Evolutionary conservation across 495 filamentous ascomycete genomes (phyloP).

Genomic region (Aeminium ludgeri): DNA sequence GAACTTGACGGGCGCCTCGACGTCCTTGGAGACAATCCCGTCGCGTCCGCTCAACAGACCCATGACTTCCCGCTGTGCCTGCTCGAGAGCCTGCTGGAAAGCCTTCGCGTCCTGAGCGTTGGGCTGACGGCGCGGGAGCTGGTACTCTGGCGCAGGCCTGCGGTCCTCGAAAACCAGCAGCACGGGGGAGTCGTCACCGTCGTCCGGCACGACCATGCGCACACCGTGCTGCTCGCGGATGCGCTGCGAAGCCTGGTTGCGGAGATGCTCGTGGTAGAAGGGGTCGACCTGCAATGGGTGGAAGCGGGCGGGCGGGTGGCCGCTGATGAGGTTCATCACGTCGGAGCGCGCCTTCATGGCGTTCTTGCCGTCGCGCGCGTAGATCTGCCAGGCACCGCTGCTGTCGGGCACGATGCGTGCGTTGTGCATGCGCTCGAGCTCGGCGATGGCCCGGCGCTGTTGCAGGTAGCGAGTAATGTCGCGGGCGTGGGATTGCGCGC

Average conservation of each 20-base stretch:
- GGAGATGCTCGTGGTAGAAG: constrained; percentile 69
- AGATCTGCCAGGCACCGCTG: constrained; percentile 62
- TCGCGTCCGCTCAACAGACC: constrained; percentile 54
- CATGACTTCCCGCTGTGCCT: constrained; percentile 56
- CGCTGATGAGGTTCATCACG: constrained; percentile 61
- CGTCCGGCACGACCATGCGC: constrained; percentile 56
- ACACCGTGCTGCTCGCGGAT: constrained; percentile 63
- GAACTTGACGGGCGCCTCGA: constrained; percentile 60
- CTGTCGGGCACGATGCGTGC: constrained; percentile 66
- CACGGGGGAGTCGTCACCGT: constrained; percentile 38
- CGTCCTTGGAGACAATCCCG: constrained; percentile 43
- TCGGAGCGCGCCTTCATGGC: constrained; percentile 62
- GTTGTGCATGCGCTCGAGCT: constrained; percentile 58
- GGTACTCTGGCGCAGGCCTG: constrained; percentile 38
- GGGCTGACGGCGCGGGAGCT: constrained; percentile 49
- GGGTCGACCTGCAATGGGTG: constrained; percentile 56
- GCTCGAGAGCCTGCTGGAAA: constrained; percentile 52
- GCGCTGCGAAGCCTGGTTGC: constrained; percentile 41
- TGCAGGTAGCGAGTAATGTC: constrained; percentile 71
- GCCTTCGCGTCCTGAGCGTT: constrained; percentile 40
- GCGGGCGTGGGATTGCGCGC: constrained; percentile 58
- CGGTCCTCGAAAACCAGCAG: constrained; percentile 73
- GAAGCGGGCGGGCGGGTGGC: constrained; percentile 62
- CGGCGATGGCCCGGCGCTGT: constrained; percentile 56
- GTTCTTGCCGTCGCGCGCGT: constrained; percentile 68